These are phyloP conservation scores for Rhypophila decipiens DNA, from an alignment of 495 filamentous ascomycete genomes.

Conservation along the genomic window DNA sequence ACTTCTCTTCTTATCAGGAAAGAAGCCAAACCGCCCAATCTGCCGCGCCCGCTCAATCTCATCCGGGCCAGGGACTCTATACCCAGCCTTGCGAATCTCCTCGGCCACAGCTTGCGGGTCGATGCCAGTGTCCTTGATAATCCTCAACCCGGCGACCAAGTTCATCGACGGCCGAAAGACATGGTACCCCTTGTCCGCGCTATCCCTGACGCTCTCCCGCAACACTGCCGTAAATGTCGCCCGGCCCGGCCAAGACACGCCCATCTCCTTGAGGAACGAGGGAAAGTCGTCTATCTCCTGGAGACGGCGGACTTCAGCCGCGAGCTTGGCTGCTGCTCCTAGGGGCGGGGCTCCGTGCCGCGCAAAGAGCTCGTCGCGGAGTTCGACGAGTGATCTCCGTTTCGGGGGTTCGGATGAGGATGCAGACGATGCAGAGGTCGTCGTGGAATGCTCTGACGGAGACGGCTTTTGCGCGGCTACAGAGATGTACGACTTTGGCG, in stretches of 20 bases:
- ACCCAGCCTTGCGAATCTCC: too few relatives aligned
- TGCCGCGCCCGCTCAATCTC: too few relatives aligned
- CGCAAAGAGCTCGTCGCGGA: constrained; percentile 41
- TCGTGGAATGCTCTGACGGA: too few relatives aligned
- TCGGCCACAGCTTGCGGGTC: too few relatives aligned
- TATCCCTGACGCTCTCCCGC: constrained; percentile 29
- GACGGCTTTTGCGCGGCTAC: too few relatives aligned
- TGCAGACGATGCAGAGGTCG: too few relatives aligned
- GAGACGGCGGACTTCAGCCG: constrained; percentile 36
- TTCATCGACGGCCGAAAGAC: not conserved
- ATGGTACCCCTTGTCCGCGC: constrained; percentile 40
- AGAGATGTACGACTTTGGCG: too few relatives aligned
- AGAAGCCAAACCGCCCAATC: too few relatives aligned
- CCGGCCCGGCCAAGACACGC: constrained; percentile 23
- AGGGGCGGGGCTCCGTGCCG: constrained; percentile 41
- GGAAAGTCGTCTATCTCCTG: constrained; percentile 38
- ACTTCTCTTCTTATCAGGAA: too few relatives aligned
- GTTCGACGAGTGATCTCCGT: constrained; percentile 21
- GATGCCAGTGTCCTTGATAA: not conserved
- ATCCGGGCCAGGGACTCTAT: too few relatives aligned
- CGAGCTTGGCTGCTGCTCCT: constrained; percentile 33
- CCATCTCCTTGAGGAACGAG: constrained; percentile 38
- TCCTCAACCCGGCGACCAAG: not conserved
- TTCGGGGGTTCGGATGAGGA: too few relatives aligned
- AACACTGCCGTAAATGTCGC: constrained; percentile 31